Conservation (phyloP, 176 grass and related monocot species). For the Typha latifolia region DNA sequence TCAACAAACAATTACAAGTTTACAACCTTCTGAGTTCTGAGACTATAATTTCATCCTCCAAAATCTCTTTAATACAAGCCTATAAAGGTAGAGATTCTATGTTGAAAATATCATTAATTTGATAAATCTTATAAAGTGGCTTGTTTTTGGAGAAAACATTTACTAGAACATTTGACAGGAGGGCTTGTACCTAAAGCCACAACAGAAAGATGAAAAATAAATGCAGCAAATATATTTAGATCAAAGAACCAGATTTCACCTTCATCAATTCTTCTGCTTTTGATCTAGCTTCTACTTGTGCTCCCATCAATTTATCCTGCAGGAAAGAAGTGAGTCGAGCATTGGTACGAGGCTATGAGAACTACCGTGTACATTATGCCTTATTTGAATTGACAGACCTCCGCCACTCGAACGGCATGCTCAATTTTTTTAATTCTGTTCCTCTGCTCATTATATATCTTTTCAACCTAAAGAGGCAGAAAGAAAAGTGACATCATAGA, state of each 20-base stretch:
- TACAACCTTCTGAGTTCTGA: no score
- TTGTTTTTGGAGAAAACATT: neutral
- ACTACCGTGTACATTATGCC: neutral
- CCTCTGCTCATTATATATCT: slow-evolving; percentile 1
- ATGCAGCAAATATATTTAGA: neutral
- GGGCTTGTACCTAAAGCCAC: neutral
- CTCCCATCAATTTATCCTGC: neutral
- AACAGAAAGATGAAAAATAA: neutral
- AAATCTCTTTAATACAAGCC: neutral
- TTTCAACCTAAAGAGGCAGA: neutral
- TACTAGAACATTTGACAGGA: neutral
- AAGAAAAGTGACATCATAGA: neutral
- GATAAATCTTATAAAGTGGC: neutral
- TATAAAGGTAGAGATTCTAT: neutral
- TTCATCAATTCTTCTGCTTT: neutral
- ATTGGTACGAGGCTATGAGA: neutral
- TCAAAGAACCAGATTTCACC: neutral
- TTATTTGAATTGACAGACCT: neutral
- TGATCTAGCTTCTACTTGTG: slow-evolving; percentile 2
- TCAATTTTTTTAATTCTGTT: neutral
- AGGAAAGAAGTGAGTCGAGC: neutral
- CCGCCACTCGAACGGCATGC: neutral
- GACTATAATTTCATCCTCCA: no score
- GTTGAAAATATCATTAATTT: neutral
- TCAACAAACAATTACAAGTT: no score